These are phyloP conservation scores for Heliosperma pusillum DNA, from an alignment of 148 eudicot species.

Conservation along the genomic window DNA sequence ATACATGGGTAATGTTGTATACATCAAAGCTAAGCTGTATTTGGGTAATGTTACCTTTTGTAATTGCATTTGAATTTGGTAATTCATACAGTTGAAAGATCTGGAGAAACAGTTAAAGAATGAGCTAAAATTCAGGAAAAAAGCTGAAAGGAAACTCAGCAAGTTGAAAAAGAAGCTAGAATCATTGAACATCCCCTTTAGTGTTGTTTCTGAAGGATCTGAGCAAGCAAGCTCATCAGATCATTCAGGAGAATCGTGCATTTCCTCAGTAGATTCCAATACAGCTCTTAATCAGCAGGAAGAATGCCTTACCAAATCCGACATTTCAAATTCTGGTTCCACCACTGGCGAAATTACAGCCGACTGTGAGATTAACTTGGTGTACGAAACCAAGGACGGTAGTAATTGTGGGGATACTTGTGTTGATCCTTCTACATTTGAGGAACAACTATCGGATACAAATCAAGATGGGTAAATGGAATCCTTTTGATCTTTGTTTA, in stretches of 20 bases:
- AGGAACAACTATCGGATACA: not conserved
- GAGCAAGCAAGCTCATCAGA: slow-evolving; percentile 32
- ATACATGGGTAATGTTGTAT: too few relatives aligned
- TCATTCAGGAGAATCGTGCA: slow-evolving; percentile 42
- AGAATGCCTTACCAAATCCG: not conserved
- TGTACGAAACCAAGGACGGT: not conserved
- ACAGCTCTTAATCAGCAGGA: slow-evolving; percentile 12
- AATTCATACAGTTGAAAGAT: slow-evolving; percentile 45
- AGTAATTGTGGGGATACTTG: not conserved
- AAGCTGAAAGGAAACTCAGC: slow-evolving; percentile 60
- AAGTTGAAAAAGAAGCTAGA: slow-evolving; percentile 54
- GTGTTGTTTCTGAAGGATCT: slow-evolving; percentile 24
- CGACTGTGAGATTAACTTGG: slow-evolving; percentile 12
- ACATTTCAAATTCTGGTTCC: slow-evolving; percentile 17
- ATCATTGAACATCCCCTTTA: slow-evolving; percentile 36
- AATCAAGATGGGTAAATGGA: not conserved
- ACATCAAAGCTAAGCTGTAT: too few relatives aligned
- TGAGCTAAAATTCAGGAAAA: slow-evolving; percentile 55
- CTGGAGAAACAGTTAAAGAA: slow-evolving; percentile 47
- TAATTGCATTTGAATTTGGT: not conserved
- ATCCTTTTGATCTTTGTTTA: too few relatives aligned
- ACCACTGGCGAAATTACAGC: slow-evolving; percentile 8
- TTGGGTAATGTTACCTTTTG: not conserved
- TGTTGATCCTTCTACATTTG: not conserved
- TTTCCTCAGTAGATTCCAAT: slow-evolving; percentile 34